Evolutionary conservation across 208 protist genomes (phyloP), one percentile per base, ranked within the genome.

Genomic region (Leishmania braziliensis): DNA sequence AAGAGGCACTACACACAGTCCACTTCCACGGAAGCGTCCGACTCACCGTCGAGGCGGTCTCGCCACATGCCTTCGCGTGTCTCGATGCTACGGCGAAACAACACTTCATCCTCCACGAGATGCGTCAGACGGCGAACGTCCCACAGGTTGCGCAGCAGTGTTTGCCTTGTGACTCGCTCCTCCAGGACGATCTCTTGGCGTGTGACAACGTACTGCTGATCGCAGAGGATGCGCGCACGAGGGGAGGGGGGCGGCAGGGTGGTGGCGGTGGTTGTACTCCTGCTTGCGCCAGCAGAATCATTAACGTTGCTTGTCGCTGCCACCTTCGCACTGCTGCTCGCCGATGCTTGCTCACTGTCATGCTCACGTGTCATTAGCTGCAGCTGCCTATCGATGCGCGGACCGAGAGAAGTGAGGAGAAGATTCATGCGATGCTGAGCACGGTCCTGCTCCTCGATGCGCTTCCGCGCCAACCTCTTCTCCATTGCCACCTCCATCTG

Each of bases 371-470:
- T 54, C 2, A 74, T 10, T 1, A 18, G 33, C 18, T 73, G 76
- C 12, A 75, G 12, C 18, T 78, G 71, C 20, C 50, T 79, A 29
- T 85, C 78, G 16, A 91, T 53, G 29, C 82, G 82, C 18, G 87
- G 63, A 5, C 86, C 75, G 20, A 94, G 73, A 36, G 79, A 78
- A 56, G 76, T 78, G n/a, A 92, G 68, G 8, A 95, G 87, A 2
- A 58, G 76, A 12, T 77, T 46, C 20, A 93, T 85, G n/a, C 92
- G 92, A 58, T 86, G 89, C 56, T 92, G 77, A 26, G 90, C 82
- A n/a, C 92, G 90, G 36, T 88, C 78, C 14, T 89, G 90, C 83
- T 95, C 90, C 23, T 65, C 75, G 14, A 46, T 65, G 33, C 86
- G 88, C 48, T 75, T 78, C 43, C 80, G 66, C 60, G 58, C 69